Base-by-base conservation (phyloP, 768 basidiomycete species). In the Leccinellum rugosiceps region DNA sequence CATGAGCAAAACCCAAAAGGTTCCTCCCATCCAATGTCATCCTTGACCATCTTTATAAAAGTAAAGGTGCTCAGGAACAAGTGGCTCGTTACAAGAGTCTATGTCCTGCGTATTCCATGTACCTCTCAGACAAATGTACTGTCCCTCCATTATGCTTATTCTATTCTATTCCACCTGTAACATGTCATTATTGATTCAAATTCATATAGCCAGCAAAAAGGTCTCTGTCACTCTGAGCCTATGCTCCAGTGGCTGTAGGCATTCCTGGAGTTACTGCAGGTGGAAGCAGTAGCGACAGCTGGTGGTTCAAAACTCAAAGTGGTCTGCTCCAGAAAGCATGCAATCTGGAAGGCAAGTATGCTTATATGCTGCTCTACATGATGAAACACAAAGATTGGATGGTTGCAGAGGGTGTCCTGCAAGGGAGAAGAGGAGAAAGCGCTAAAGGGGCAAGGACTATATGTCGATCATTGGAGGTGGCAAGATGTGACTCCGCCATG, bases 101-200 rank as follows among this genome's bases (percentile, higher is more conserved):
- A 75, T 76, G 72, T 47, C 73, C 72, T 8, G 75, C 74, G 1
- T 67, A 62, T 21, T 68, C 65, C 48, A 66, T 74, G 65, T 76
- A 71, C n/a, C 59, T 72, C 25, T 71, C 70, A 31, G 58, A 69
- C 47, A 72, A 67, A 43, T 56, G 64, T 66, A 28, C 15, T 10
- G 17, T 13, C 9, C 0, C 4, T 0, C 10, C n/a, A n/a, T n/a
- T 3, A 4, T 4, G 13, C 49, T 1, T 10, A n/a, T 15, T 15
- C 9, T n/a, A n/a, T n/a, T n/a, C n/a, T n/a, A n/a, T n/a, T n/a
- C n/a, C n/a, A n/a, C n/a, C n/a, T n/a, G n/a, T n/a, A n/a, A 28
- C 7, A 3, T 28, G 31, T 3, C 6, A 4, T 35, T 14, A 3
- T 17, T 52, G 1, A 26, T 9, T 10, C 4, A 14, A 14, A 34